Evolutionary conservation across 1,139 yeast genomes (phyloP), one percentile per base, ranked within the genome.

Genomic region (Hansenula sp.): DNA sequence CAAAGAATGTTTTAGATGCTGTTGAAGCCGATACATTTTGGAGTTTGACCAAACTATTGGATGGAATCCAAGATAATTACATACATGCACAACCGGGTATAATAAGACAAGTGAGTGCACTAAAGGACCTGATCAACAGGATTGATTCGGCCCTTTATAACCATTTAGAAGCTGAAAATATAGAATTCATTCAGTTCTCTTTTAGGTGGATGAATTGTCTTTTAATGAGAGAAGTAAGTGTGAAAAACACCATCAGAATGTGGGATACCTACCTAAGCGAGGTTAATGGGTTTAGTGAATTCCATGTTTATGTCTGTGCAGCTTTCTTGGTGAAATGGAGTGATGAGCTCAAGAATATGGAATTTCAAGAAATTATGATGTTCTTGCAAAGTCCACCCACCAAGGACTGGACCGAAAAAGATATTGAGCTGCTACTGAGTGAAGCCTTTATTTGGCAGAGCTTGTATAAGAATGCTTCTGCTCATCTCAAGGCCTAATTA

Each of bases 121-220:
- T 92, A 46, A 77, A 80, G 40, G 89, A 82, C 47, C 68, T 92
- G 42, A 86, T 90, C 19, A 75, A 79, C 44, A 74, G 95, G 46
- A 90, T 92, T 41, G 97, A 94, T 56, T 62, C 73, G 3, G 82
- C 77, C 25, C 68, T 92, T 32, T 80, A 82, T 33, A 69, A 70
- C 34, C 98, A 92, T 64, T 75, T 92, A 49, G 82, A 82, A 42
- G 59, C 64, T 2, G 97, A 92, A 60, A 85, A 84, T 33, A 79
- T 92, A 17, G 97, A 92, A 60, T 92, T 92, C 57, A 79, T 94
- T 50, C 98, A 94, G 60, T 92, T 92, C 64, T 78, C 96, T 24
- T 94, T 92, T 65, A 73, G 99, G 50, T 92, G 99, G 99, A 94
- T 94, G 97, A 92, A 94, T 64, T 92, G 99, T 65, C 68, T 92